Percentiles rank a stretch among this genome's conserved stretches.
Conservation (phyloP, 495 filamentous ascomycete species). For the Viridothelium virens region DNA sequence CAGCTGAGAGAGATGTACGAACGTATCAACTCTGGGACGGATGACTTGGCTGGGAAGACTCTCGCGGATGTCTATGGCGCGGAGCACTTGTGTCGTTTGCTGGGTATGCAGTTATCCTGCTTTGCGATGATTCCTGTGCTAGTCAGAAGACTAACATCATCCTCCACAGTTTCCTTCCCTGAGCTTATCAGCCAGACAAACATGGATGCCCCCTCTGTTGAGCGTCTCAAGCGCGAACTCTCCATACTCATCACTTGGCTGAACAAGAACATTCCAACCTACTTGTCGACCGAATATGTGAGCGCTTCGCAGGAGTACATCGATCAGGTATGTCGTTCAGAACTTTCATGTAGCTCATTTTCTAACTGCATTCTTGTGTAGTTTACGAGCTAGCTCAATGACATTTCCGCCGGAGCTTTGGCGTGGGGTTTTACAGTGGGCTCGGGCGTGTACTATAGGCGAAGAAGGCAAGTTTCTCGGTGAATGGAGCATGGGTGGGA, state of each 20-base stretch:
- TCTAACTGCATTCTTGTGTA: not conserved
- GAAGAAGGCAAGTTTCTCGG: no score
- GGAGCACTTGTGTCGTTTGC: slow-evolving; percentile 79
- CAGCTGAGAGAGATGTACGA: slow-evolving; percentile 71
- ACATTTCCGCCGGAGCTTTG: no score
- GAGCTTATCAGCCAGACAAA: slow-evolving; percentile 95
- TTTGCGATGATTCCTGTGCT: not conserved
- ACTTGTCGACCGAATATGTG: slow-evolving; percentile 74
- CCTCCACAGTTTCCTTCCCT: slow-evolving; percentile 65
- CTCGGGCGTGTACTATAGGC: no score
- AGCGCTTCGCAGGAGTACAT: slow-evolving; percentile 53
- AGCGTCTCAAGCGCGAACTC: slow-evolving; percentile 79
- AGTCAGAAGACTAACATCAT: slow-evolving; percentile 16
- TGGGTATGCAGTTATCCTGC: slow-evolving; percentile 52
- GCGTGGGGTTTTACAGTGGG: no score
- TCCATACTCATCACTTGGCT: slow-evolving; percentile 74
- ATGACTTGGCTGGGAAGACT: slow-evolving; percentile 55
- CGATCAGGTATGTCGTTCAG: slow-evolving; percentile 27
- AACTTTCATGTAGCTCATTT: no score
- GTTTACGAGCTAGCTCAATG: not conserved
- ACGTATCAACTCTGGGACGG: slow-evolving; percentile 48
- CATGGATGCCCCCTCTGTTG: slow-evolving; percentile 87
- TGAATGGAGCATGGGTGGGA: no score
- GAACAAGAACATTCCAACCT: slow-evolving; percentile 56
- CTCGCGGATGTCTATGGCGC: slow-evolving; percentile 79